These are phyloP conservation scores for Gentiana dahurica DNA, from an alignment of 257 asterid genomes.

Conservation along the genomic window DNA sequence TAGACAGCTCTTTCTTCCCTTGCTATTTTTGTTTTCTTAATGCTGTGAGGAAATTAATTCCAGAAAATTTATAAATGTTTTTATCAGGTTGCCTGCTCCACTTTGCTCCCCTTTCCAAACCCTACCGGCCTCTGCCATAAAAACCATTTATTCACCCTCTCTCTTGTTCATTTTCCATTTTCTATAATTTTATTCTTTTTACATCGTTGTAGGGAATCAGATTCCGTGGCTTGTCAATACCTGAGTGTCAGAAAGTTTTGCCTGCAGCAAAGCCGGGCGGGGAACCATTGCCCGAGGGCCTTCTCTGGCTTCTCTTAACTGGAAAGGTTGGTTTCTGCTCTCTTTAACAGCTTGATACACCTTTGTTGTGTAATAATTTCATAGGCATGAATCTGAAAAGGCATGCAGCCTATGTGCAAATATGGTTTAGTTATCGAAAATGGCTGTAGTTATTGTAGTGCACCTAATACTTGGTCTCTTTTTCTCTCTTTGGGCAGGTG, in stretches of 20 bases:
- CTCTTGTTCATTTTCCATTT: not conserved
- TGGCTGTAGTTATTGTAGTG: not conserved
- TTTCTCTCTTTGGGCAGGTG: slow-evolving; percentile 36
- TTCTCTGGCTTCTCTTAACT: slow-evolving; percentile 94
- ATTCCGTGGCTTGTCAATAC: slow-evolving; percentile 89
- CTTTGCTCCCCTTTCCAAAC: not conserved
- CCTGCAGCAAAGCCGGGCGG: slow-evolving; percentile 91
- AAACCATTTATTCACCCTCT: not conserved
- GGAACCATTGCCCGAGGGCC: slow-evolving; percentile 99
- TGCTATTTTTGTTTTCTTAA: slow-evolving; percentile 4
- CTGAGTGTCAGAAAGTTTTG: slow-evolving; percentile 88
- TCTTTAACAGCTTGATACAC: not conserved
- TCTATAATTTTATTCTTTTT: slow-evolving; percentile 6
- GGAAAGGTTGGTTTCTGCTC: slow-evolving; percentile 58
- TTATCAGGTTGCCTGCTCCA: not conserved
- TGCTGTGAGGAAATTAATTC: slow-evolving; percentile 6
- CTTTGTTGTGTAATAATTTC: too few species aligned
- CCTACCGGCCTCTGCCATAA: too few species aligned
- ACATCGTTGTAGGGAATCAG: slow-evolving; percentile 74
- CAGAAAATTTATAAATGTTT: not conserved
- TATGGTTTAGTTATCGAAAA: too few species aligned
- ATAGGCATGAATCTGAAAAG: too few species aligned
- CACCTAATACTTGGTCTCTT: not conserved
- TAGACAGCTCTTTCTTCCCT: slow-evolving; percentile 13
- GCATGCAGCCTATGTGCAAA: too few species aligned